These are phyloP conservation scores for Yamadazyma sp. DNA, from an alignment of 1,139 yeast genomes.

Conservation along the genomic window DNA sequence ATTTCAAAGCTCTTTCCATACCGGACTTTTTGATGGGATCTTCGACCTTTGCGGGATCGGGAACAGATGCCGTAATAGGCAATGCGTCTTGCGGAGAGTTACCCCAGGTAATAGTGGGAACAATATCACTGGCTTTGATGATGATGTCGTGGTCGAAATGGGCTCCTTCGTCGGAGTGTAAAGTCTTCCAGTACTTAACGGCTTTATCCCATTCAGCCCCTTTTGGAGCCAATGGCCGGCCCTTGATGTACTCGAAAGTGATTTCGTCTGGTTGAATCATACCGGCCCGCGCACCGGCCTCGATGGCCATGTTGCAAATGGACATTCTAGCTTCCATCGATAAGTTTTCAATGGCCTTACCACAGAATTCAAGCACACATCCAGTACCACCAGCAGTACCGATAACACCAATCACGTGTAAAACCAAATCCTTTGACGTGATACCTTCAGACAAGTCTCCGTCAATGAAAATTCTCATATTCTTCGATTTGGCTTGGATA, in stretches of 20 bases:
- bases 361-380: slow-evolving; percentile 93
- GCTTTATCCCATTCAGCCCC: slow-evolving; percentile 97
- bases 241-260: slow-evolving; percentile 81
- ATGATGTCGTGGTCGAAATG: slow-evolving; percentile 80
- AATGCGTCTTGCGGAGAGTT: slow-evolving; percentile 98
- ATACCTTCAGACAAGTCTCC: slow-evolving; percentile 86
- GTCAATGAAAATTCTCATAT: slow-evolving; percentile 84
- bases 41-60: slow-evolving; percentile 72
- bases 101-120: slow-evolving; percentile 99
- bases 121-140: slow-evolving; percentile 79
- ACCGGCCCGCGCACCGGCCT: slow-evolving; percentile 99
- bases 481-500: slow-evolving; percentile 91
- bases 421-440: slow-evolving; percentile 90
- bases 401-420: slow-evolving; percentile 92
- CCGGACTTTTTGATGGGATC: slow-evolving; percentile 82
- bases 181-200: slow-evolving; percentile 81
- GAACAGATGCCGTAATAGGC: slow-evolving; percentile 87
- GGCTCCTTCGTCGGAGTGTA: slow-evolving; percentile 87
- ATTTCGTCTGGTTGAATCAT: slow-evolving; percentile 94
- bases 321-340: slow-evolving; percentile 99
- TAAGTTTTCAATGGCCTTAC: slow-evolving; percentile 83
- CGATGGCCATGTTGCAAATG: slow-evolving; percentile 97
- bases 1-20: slow-evolving; percentile 85
- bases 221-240: slow-evolving; percentile 91
- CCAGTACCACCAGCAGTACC: slow-evolving; percentile 99